Evolutionary conservation across 257 asterid genomes (phyloP).

Genomic region (Rauvolfia tetraphylla): DNA sequence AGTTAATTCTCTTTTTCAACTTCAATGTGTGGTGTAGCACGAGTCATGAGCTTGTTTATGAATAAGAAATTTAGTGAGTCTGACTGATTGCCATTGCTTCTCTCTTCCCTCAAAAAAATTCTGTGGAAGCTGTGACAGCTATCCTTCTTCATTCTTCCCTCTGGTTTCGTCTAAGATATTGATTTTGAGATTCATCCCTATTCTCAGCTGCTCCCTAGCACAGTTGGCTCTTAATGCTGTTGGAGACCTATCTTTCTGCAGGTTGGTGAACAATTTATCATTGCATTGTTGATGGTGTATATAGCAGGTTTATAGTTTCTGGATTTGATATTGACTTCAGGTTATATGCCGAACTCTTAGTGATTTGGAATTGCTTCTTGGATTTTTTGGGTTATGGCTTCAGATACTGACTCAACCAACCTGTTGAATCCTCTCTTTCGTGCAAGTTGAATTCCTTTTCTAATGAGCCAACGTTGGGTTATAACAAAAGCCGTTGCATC

Average conservation of each 20-base stretch:
- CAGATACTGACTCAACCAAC: not conserved
- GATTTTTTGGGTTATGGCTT: not conserved
- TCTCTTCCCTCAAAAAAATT: not conserved
- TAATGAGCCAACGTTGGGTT: not conserved
- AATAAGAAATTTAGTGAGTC: not conserved
- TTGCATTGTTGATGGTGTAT: not conserved
- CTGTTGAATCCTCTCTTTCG: not conserved
- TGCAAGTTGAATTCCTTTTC: no score
- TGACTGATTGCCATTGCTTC: not conserved
- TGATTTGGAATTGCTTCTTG: no score
- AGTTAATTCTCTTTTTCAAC: not conserved
- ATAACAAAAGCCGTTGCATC: not conserved
- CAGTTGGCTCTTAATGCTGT: not conserved
- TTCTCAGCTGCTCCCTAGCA: not conserved
- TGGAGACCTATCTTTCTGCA: not conserved
- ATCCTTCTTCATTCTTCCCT: not conserved
- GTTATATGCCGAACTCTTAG: not conserved
- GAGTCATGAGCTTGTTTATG: not conserved
- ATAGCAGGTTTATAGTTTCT: not conserved
- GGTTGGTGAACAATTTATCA: not conserved
- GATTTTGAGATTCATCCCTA: not conserved
- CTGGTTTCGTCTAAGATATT: not conserved
- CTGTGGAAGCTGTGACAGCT: not conserved
- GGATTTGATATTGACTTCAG: not conserved
- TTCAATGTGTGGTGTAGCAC: no score